Conservation (phyloP, 169 alveolate genomes). For the Cryptosporidium andersoni region DNA sequence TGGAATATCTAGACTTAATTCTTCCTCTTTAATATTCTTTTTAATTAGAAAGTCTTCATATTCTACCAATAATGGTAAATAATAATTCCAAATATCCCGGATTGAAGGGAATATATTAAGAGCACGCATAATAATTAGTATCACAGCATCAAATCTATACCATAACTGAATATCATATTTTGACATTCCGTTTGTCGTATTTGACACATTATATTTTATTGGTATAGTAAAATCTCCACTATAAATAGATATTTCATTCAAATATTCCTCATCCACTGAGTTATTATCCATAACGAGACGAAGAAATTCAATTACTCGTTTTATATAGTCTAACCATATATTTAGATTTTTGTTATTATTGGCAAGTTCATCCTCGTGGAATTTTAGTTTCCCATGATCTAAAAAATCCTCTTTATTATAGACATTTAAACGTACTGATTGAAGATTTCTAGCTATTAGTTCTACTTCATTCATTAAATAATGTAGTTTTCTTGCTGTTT, state of each 20-base stretch:
- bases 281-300: slow-evolving; percentile 12
- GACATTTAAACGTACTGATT: slow-evolving; percentile 11
- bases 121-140: slow-evolving; percentile 28
- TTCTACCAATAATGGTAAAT: slow-evolving; percentile 25
- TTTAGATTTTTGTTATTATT: slow-evolving; percentile 21
- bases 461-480: slow-evolving; percentile 56
- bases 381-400: slow-evolving; percentile 9
- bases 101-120: too few relatives aligned
- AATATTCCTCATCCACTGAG: slow-evolving; percentile 20
- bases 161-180: slow-evolving; percentile 7
- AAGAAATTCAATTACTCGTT: slow-evolving; percentile 8
- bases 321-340: slow-evolving; percentile 50
- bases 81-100: slow-evolving; percentile 17
- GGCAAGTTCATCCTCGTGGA: slow-evolving; percentile 33
- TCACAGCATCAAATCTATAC: slow-evolving; percentile 29
- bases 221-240: slow-evolving; percentile 8
- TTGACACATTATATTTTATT: background rate
- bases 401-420: slow-evolving; percentile 24
- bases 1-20: slow-evolving; percentile 7
- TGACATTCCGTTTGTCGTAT: background rate
- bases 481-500: background rate
- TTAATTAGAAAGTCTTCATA: slow-evolving; percentile 30
- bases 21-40: background rate
- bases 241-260: slow-evolving; percentile 1
- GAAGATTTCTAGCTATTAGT: slow-evolving; percentile 20